phyloP scores from a whole-genome alignment of 495 filamentous ascomycete species.

The Penicillium angulare region DNA sequence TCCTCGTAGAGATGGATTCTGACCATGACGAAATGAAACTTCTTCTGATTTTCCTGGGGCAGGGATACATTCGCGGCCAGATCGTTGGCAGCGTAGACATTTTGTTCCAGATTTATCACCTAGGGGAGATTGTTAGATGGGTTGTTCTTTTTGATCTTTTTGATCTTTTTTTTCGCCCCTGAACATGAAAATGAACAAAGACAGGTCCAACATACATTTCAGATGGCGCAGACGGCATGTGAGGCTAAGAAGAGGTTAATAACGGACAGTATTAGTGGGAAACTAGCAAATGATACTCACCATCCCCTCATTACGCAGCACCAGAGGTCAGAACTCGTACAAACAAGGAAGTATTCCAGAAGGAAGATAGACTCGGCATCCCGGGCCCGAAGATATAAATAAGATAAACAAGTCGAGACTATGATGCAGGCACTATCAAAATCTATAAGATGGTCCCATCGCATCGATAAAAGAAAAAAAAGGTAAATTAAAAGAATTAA shows the following conservation, averaged over 20 bases:
- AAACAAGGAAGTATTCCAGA: constrained; percentile 26
- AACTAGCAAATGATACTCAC: constrained; percentile 22
- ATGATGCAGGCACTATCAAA: too few relatives aligned
- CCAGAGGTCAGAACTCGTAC: constrained; percentile 7
- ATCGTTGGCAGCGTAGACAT: constrained; percentile 45
- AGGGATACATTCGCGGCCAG: constrained; percentile 42
- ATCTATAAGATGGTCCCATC: too few relatives aligned
- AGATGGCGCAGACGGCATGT: constrained; percentile 48
- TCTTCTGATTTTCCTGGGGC: constrained; percentile 41
- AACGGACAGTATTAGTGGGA: background rate
- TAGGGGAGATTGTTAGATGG: constrained; percentile 4
- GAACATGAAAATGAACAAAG: background rate
- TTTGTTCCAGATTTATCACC: constrained; percentile 43
- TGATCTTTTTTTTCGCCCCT: too few relatives aligned
- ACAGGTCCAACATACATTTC: constrained; percentile 32
- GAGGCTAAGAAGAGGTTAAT: constrained; percentile 27
- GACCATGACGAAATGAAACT: constrained; percentile 44
- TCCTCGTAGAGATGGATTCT: constrained; percentile 41
- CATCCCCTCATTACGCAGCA: constrained; percentile 48
- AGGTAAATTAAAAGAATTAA: too few relatives aligned
- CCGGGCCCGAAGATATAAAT: constrained; percentile 13
- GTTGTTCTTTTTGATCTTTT: background rate
- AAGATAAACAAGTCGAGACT: too few relatives aligned
- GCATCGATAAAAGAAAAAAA: too few relatives aligned
- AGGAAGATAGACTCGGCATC: constrained; percentile 23